Base-by-base conservation (phyloP, 2,329 filamentous ascomycete species). In the Epichloe uncinata region DNA sequence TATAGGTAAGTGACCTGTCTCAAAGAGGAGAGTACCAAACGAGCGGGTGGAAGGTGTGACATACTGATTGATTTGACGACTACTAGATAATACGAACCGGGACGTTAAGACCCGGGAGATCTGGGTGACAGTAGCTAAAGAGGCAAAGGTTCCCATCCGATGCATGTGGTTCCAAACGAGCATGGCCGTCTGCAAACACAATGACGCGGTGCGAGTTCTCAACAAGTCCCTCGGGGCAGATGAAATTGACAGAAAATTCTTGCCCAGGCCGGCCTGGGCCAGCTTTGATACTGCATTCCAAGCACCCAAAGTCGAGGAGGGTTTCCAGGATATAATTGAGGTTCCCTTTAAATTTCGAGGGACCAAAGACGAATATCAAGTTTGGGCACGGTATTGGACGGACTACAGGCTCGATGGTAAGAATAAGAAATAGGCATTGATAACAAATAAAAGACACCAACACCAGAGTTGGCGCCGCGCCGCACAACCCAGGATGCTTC, bases 21-120 rank as follows among this genome's bases (percentile, higher is more conserved):
- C 20, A 50, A 26, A 30, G 30, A 37, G 47, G 51, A 48, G 55
- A 53, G 46, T 56, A 53, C 38, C 42, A 49, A 49, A 44, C 49
- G 26, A 18, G n/a, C 18, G 13, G 15, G 16, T 37, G 44, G 44
- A 3, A 22, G 15, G 34, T 45, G 33, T 22, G 6, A 35, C n/a
- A 5, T 15, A 11, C 36, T 42, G 26, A 30, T 9, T 30, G 26
- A 15, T 26, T 48, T n/a, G 38, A 48, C 18, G 18, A 37, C 13
- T 9, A 7, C 50, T 46, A 93, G 93, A 98, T 66, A 97, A 95
- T 65, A 97, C 93, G n/a, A 98, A 98, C 63, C 80, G 90, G 33
- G 85, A 95, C 67, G 64, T 73, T 11, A 84, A 87, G 48, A 87
- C 84, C 22, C 78, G 93, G 55, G 75, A 77, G n/a, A 69, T 85